Conservation (phyloP, 2,329 filamentous ascomycete genomes). For the Colletotrichum eremochloae region DNA sequence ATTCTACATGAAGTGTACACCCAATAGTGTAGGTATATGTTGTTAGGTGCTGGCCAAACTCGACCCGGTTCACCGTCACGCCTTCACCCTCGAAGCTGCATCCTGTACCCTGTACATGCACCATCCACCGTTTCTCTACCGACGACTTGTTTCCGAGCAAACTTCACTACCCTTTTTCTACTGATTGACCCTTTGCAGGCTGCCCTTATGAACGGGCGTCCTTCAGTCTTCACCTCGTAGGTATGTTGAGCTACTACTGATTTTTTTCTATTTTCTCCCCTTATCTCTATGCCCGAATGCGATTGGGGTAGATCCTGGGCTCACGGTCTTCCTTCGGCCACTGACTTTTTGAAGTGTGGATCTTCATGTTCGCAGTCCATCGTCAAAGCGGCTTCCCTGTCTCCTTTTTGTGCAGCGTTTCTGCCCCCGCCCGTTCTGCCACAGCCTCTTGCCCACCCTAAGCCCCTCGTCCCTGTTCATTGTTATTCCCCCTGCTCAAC, state of each 20-base stretch:
- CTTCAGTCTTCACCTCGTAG: conserved; percentile 89
- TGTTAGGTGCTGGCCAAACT: background rate
- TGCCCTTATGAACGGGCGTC: conserved; percentile 89
- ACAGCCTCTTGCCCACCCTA: background rate
- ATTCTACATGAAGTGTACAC: conserved; percentile 8
- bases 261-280: too few relatives aligned
- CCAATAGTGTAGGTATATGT: background rate
- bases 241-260: conserved; percentile 61
- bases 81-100: background rate
- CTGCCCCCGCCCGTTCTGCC: background rate
- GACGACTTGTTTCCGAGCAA: conserved; percentile 40
- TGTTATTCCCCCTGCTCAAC: conserved; percentile 7
- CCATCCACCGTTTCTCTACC: background rate
- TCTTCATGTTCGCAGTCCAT: conserved; percentile 18
- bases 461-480: conserved; percentile 5
- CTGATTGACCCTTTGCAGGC: conserved; percentile 55
- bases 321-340: conserved; percentile 21
- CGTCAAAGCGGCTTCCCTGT: conserved; percentile 32
- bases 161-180: conserved; percentile 42
- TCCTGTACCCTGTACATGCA: background rate
- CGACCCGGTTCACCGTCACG: too few relatives aligned
- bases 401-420: conserved; percentile 3
- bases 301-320: conserved; percentile 7
- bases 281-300: background rate
- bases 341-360: conserved; percentile 21